These are phyloP conservation scores for Cicer chorassanicum DNA, from an alignment of 306 rosid genomes.

Conservation along the genomic window DNA sequence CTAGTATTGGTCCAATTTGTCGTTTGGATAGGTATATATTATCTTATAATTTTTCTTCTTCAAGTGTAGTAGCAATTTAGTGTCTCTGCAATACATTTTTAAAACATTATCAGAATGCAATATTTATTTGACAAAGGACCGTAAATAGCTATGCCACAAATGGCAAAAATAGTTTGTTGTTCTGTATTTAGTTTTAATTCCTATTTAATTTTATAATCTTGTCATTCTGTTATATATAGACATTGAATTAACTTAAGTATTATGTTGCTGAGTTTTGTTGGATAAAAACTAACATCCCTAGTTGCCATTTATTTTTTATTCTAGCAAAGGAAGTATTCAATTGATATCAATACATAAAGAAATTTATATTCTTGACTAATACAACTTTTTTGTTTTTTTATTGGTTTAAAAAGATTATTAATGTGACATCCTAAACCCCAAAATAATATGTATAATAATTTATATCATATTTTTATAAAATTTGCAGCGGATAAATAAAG, in stretches of 20 bases:
- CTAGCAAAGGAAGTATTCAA: neutral
- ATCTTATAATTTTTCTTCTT: constrained; percentile 1
- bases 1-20: constrained; percentile 61
- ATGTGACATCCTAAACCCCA: neutral
- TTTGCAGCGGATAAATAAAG: too few species aligned
- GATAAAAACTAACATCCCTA: constrained; percentile 1
- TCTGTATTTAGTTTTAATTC: neutral
- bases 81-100: neutral
- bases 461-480: too few species aligned
- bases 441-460: too few species aligned
- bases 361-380: neutral
- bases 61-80: constrained; percentile 17
- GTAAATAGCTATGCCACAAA: constrained; percentile 3
- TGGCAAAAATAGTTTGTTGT: neutral
- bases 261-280: neutral
- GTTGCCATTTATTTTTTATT: neutral
- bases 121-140: neutral
- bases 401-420: neutral
- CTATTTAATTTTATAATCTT: neutral
- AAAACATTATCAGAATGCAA: neutral
- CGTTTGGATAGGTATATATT: constrained; percentile 81
- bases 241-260: constrained; percentile 15
- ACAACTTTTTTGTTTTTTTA: neutral
- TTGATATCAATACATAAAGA: neutral
- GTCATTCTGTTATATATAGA: neutral